Percentiles rank a stretch among this genome's conserved stretches.
Conservation (phyloP, 352 stramenopile species). For the Thraustochytrium striatum region DNA sequence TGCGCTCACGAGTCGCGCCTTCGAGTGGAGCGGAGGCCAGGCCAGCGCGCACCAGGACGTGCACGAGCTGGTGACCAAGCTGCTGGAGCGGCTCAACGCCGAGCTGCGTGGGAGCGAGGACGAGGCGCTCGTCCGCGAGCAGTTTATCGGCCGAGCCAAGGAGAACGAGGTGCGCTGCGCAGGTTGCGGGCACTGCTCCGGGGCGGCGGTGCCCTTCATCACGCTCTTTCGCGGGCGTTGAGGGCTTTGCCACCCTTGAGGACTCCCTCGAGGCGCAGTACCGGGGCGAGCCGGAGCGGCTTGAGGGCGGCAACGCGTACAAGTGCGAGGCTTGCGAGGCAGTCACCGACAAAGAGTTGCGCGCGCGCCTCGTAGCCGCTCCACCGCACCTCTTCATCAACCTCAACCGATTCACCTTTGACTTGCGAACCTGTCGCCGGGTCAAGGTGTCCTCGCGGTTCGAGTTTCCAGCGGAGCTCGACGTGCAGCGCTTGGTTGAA, state of each 20-base stretch:
- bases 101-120: slow-evolving; percentile 6
- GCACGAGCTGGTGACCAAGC: slow-evolving; percentile 40
- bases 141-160: slow-evolving; percentile 22
- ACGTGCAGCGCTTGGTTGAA: not conserved
- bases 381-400: slow-evolving; percentile 22
- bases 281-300: slow-evolving; percentile 1
- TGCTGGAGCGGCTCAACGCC: slow-evolving; percentile 18
- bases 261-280: slow-evolving; percentile 21
- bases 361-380: not conserved
- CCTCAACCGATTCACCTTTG: slow-evolving; percentile 39
- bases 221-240: slow-evolving; percentile 27
- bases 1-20: slow-evolving; percentile 77
- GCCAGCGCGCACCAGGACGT: slow-evolving; percentile 81
- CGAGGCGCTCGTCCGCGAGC: not conserved
- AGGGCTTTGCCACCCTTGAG: slow-evolving; percentile 8
- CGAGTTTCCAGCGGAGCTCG: not conserved
- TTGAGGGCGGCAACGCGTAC: slow-evolving; percentile 22
- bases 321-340: slow-evolving; percentile 26
- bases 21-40: slow-evolving; percentile 83
- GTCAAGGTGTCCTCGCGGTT: slow-evolving; percentile 36
- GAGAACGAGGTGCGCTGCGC: slow-evolving; percentile 28
- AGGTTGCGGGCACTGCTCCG: not conserved
- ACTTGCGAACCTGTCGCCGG: slow-evolving; percentile 5
- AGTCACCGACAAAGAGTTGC: slow-evolving; percentile 33
- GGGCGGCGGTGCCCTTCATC: not conserved